Percentiles rank a stretch among this genome's conserved stretches.
These are phyloP conservation scores for Pleurotus pulmonarius DNA, from an alignment of 768 basidiomycete species.

Conservation along the genomic window DNA sequence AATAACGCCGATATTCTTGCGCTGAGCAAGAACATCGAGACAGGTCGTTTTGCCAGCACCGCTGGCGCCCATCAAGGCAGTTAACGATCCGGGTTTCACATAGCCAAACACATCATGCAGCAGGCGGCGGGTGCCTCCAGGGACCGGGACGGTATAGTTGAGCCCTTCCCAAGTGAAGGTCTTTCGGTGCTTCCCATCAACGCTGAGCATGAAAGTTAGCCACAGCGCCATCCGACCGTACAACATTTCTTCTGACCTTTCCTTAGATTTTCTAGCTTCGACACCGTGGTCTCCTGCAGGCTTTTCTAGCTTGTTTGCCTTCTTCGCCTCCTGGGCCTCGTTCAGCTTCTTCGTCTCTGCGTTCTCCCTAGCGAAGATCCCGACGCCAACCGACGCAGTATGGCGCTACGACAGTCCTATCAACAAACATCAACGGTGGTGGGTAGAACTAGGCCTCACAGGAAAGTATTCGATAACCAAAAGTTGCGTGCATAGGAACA, in stretches of 20 bases:
- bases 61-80: constrained; percentile 85
- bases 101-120: constrained; percentile 77
- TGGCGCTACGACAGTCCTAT: constrained; percentile 37
- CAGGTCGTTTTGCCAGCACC: constrained; percentile 81
- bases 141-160: constrained; percentile 72
- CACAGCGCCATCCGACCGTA: neutral
- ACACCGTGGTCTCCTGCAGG: constrained; percentile 22
- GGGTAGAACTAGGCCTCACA: constrained; percentile 23
- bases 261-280: constrained; percentile 11
- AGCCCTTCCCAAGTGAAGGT: constrained; percentile 81
- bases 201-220: neutral
- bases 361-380: constrained; percentile 60
- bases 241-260: constrained; percentile 8
- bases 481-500: constrained; percentile 69
- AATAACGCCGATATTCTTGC: constrained; percentile 69
- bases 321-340: constrained; percentile 47
- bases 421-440: constrained; percentile 9
- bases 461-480: constrained; percentile 63
- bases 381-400: constrained; percentile 41
- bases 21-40: constrained; percentile 68
- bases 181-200: constrained; percentile 30
- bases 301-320: constrained; percentile 33
- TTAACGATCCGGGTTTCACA: constrained; percentile 80
- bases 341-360: constrained; percentile 53
- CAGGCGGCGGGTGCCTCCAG: constrained; percentile 54